Conservation (phyloP, 2,329 filamentous ascomycete genomes). For the Mycocentrospora acerina region DNA sequence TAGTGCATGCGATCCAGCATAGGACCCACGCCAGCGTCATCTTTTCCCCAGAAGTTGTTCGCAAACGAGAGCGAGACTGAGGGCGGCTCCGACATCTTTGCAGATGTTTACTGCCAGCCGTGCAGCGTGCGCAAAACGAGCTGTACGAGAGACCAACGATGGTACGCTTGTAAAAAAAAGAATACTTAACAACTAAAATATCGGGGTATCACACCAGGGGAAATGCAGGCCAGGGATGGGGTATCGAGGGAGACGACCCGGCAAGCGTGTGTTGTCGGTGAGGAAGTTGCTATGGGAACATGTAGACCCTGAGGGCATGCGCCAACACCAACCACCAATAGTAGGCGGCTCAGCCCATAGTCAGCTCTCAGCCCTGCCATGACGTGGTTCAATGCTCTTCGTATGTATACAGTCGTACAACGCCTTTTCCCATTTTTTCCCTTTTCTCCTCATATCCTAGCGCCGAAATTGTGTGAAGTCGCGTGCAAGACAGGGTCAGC, state of each 20-base stretch:
- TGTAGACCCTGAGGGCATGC: no score
- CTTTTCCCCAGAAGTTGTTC: conserved; percentile 99
- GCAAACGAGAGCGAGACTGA: conserved; percentile 76
- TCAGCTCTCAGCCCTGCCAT: no score
- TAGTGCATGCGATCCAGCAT: conserved; percentile 92
- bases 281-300: no score
- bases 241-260: conserved; percentile 25
- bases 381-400: no score
- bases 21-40: conserved; percentile 91
- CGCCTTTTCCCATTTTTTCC: no score
- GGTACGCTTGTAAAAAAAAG: conserved; percentile 13
- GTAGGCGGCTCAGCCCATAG: no score
- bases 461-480: no score
- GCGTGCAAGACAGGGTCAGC: no score
- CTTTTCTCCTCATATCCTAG: no score
- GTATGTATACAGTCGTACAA: no score
- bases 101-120: conserved; percentile 23
- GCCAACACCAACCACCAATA: no score
- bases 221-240: conserved; percentile 21
- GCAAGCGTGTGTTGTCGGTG: not conserved
- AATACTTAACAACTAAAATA: conserved; percentile 18
- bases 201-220: conserved; percentile 15
- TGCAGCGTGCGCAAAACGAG: conserved; percentile 8
- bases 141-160: not conserved
- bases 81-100: conserved; percentile 60